These are phyloP conservation scores for Karstenula rhodostoma DNA, from an alignment of 2,329 filamentous ascomycete species.

Conservation along the genomic window DNA sequence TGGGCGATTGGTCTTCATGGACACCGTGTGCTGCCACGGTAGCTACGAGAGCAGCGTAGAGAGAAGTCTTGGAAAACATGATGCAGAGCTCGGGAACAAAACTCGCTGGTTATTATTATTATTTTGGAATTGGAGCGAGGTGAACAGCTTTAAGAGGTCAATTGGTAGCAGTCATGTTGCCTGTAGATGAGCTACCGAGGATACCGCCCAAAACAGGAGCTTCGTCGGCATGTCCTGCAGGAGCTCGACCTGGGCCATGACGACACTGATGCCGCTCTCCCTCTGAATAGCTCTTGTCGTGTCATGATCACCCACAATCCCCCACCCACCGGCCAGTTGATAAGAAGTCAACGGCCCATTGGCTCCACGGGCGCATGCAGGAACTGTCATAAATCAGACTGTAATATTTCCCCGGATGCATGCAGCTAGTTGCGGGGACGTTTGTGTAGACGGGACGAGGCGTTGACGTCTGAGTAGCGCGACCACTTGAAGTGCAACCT, in stretches of 20 bases:
- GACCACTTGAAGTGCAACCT: slow-evolving; percentile 7
- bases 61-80: slow-evolving; percentile 4
- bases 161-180: neutral
- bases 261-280: slow-evolving; percentile 1
- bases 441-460: slow-evolving; percentile 3
- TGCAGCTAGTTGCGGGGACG: slow-evolving; percentile 9
- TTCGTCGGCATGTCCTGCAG: slow-evolving; percentile 5
- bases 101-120: too few relatives aligned
- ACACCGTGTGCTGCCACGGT: slow-evolving; percentile 62
- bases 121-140: neutral
- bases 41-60: slow-evolving; percentile 59
- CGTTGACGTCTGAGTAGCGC: slow-evolving; percentile 2
- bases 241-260: neutral
- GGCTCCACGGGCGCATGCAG: neutral
- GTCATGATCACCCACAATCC: neutral
- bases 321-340: slow-evolving; percentile 8
- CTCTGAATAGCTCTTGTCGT: neutral
- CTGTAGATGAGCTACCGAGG: neutral
- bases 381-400: neutral
- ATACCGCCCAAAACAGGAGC: slow-evolving; percentile 4
- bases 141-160: slow-evolving; percentile 1
- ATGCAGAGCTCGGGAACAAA: neutral
- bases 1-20: slow-evolving; percentile 65
- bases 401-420: slow-evolving; percentile 4
- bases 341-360: slow-evolving; percentile 2